phyloP scores from a whole-genome alignment of 2,329 filamentous ascomycete genomes.

The Pezicula radicicola region DNA sequence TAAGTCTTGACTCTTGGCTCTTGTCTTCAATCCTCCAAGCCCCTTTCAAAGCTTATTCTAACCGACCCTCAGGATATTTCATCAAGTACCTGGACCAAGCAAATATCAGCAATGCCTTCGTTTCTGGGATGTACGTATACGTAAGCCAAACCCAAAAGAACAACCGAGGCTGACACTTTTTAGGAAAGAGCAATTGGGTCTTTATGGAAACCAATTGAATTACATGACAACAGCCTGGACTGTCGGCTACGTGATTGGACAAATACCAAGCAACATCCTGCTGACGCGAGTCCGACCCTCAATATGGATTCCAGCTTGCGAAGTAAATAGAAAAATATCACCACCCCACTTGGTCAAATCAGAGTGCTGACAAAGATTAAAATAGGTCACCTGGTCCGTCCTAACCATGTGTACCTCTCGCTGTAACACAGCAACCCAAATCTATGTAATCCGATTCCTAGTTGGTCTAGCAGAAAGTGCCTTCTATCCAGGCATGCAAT shows the following conservation, averaged over 20 bases:
- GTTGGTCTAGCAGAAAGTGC: slow-evolving; percentile 48
- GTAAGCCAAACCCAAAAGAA: neutral
- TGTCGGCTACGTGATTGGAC: slow-evolving; percentile 48
- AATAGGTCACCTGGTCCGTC: slow-evolving; percentile 31
- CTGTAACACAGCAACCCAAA: slow-evolving; percentile 29
- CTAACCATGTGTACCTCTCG: slow-evolving; percentile 31
- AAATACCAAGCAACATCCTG: slow-evolving; percentile 48
- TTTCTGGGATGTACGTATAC: slow-evolving; percentile 39
- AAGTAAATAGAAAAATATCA: slow-evolving; percentile 30
- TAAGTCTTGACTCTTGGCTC: slow-evolving; percentile 12
- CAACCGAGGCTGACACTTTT: neutral
- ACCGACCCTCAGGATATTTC: slow-evolving; percentile 38
- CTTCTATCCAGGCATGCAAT: slow-evolving; percentile 54
- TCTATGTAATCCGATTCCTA: slow-evolving; percentile 35
- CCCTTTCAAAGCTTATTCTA: slow-evolving; percentile 5
- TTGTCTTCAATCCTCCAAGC: neutral
- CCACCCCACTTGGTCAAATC: too few species aligned
- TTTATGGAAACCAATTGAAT: slow-evolving; percentile 47
- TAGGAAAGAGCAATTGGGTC: slow-evolving; percentile 44
- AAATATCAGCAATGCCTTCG: slow-evolving; percentile 44
- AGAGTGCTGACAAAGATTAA: neutral
- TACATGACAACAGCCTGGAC: slow-evolving; percentile 50
- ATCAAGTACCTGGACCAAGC: slow-evolving; percentile 45
- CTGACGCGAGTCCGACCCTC: slow-evolving; percentile 45
- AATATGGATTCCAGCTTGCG: slow-evolving; percentile 45